phyloP scores from a whole-genome alignment of 2,329 filamentous ascomycete genomes.

The Beauveria bassiana region DNA sequence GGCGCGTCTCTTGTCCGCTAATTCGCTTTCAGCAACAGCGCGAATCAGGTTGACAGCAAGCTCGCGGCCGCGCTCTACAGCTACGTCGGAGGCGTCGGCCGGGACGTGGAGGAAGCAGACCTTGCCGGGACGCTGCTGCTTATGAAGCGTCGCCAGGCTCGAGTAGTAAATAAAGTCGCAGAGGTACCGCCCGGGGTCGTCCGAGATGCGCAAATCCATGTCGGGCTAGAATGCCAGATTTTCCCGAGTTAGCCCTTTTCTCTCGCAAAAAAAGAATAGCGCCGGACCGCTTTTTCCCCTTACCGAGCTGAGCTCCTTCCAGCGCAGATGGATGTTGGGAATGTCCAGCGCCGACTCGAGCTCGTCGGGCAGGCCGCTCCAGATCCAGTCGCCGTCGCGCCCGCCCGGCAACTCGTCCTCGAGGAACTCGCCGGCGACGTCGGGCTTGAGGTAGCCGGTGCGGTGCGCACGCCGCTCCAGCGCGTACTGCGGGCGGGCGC shows the following conservation, averaged over 20 bases:
- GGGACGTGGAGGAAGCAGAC: constrained; percentile 71
- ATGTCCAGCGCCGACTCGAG: constrained; percentile 50
- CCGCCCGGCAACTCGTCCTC: constrained; percentile 46
- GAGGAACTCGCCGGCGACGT: constrained; percentile 58
- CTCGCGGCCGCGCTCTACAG: constrained; percentile 41
- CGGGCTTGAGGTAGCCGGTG: constrained; percentile 61
- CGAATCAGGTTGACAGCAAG: constrained; percentile 47
- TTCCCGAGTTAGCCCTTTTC: not conserved
- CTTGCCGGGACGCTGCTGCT: constrained; percentile 36
- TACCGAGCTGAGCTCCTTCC: constrained; percentile 46
- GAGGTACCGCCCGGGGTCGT: constrained; percentile 64
- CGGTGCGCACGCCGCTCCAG: constrained; percentile 65
- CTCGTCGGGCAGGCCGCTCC: constrained; percentile 46
- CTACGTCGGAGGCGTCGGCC: constrained; percentile 42
- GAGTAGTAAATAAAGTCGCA: constrained; percentile 76
- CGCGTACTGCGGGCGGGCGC: constrained; percentile 55
- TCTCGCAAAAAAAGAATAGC: too few species aligned
- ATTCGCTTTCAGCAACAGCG: constrained; percentile 47
- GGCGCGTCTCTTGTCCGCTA: constrained; percentile 16
- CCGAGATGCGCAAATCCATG: constrained; percentile 49
- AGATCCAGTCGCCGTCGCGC: constrained; percentile 40
- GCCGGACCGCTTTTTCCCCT: constrained; percentile 15
- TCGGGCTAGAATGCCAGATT: constrained; percentile 21
- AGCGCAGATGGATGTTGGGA: constrained; percentile 47
- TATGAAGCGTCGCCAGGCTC: constrained; percentile 51